phyloP scores from a whole-genome alignment of 345 rosid genomes.

The Linum tenue region DNA sequence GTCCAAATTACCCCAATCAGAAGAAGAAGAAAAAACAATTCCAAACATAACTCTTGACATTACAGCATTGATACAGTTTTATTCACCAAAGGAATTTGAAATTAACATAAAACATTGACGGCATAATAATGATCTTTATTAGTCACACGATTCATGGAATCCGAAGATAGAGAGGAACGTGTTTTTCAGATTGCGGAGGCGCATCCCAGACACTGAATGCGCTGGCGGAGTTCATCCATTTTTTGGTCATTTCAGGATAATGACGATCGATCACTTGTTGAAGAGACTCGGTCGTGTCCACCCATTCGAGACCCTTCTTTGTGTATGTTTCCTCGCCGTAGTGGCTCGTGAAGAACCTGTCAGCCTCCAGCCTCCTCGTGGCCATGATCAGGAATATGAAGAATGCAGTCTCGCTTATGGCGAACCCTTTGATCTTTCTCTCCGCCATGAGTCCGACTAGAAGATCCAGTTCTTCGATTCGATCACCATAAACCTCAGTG shows the following conservation, averaged over 20 bases:
- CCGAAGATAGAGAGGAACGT: slow-evolving; percentile 38
- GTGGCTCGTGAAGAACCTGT: slow-evolving; percentile 47
- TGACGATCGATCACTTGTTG: slow-evolving; percentile 47
- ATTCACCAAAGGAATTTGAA: too few relatives aligned
- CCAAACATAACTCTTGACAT: too few relatives aligned
- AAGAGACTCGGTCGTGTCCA: slow-evolving; percentile 38
- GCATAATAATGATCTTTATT: too few relatives aligned
- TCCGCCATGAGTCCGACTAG: slow-evolving; percentile 59
- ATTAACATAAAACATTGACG: too few relatives aligned
- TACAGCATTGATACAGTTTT: too few relatives aligned
- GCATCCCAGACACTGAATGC: slow-evolving; percentile 63
- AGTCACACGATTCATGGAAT: slow-evolving; percentile 17
- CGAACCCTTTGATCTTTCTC: slow-evolving; percentile 56
- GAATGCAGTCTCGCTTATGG: slow-evolving; percentile 61
- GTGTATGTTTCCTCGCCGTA: slow-evolving; percentile 41
- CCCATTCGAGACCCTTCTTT: slow-evolving; percentile 51
- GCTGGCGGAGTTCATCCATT: slow-evolving; percentile 50
- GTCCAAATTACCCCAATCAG: too few relatives aligned
- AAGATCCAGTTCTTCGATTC: slow-evolving; percentile 48
- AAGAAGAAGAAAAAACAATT: too few relatives aligned
- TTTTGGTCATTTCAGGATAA: slow-evolving; percentile 35
- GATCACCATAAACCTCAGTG: slow-evolving; percentile 37
- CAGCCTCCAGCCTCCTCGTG: slow-evolving; percentile 54
- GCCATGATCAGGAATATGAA: slow-evolving; percentile 44
- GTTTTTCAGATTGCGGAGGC: slow-evolving; percentile 21